Percentiles rank a stretch among this genome's conserved stretches.
Evolutionary conservation across 1,284 basidiomycete genomes (phyloP).

Genomic region (Anthracocystis walkeri): DNA sequence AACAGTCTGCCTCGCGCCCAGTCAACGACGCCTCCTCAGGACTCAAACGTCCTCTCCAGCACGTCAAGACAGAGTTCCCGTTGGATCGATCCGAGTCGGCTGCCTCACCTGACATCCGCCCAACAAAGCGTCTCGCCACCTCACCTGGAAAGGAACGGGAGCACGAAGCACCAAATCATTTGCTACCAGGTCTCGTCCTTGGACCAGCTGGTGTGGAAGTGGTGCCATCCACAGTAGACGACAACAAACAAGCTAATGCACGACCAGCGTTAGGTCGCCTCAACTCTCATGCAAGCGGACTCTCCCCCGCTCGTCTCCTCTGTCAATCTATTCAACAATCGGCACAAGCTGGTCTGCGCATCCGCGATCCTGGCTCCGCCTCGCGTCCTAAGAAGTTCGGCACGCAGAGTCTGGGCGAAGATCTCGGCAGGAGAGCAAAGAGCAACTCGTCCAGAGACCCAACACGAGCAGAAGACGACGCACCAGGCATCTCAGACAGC

Average conservation of each 20-base stretch:
- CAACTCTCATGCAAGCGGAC: constrained; percentile 46
- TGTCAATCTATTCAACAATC: constrained; percentile 55
- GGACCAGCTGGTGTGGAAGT: constrained; percentile 39
- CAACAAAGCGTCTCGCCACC: constrained; percentile 24
- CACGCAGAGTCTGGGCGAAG: constrained; percentile 31
- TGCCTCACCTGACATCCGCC: constrained; percentile 18
- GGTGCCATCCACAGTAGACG: constrained; percentile 4
- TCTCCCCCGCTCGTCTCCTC: constrained; percentile 46
- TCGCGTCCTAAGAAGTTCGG: constrained; percentile 14
- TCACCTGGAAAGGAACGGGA: constrained; percentile 16
- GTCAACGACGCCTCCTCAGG: constrained; percentile 6
- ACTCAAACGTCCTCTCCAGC: constrained; percentile 36
- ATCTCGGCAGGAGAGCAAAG: constrained; percentile 25
- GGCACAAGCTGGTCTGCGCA: constrained; percentile 41
- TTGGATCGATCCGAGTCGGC: constrained; percentile 24
- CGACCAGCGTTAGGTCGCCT: constrained; percentile 33
- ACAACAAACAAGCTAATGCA: neutral
- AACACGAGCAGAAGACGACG: neutral
- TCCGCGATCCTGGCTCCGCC: constrained; percentile 39
- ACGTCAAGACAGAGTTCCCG: constrained; percentile 36
- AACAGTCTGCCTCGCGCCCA: constrained; percentile 12
- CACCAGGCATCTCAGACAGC: constrained; percentile 5
- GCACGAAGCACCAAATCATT: neutral
- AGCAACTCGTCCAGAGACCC: constrained; percentile 10
- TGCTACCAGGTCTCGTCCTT: constrained; percentile 33